Evolutionary conservation across 257 asterid species (phyloP).

Genomic region (Solanum appendiculatum): DNA sequence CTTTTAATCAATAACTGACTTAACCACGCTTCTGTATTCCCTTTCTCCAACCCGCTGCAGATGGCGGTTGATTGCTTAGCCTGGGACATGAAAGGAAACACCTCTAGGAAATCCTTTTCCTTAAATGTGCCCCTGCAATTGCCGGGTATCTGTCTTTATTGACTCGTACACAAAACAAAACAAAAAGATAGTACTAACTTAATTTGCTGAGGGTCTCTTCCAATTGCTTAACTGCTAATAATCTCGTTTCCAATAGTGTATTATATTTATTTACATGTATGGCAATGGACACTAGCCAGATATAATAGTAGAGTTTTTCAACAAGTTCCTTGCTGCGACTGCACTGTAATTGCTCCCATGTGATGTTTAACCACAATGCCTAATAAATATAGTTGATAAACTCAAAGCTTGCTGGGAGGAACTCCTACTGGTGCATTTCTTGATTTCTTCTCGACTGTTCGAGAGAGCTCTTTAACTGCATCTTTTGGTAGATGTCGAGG

Average conservation of each 20-base stretch:
- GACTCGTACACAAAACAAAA: neutral
- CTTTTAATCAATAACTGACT: neutral
- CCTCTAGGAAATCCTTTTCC: neutral
- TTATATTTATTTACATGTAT: neutral
- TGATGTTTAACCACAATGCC: neutral
- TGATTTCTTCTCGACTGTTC: constrained; percentile 59
- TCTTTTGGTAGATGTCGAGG: constrained; percentile 63
- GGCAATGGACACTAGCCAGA: neutral
- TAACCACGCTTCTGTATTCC: neutral
- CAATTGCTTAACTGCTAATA: neutral
- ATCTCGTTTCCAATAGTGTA: neutral
- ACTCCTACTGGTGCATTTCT: constrained; percentile 53
- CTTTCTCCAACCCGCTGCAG: neutral
- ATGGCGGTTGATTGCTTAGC: neutral
- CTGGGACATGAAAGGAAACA: neutral
- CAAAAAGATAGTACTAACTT: neutral
- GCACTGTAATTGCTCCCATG: neutral
- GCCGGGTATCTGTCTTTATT: neutral
- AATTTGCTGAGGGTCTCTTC: neutral
- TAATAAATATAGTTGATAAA: neutral
- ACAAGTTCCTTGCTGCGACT: neutral
- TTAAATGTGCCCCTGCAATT: neutral
- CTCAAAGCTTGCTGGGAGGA: constrained; percentile 60
- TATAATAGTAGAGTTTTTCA: neutral
- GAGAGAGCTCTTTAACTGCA: constrained; percentile 52